Base-by-base conservation (phyloP, 1,284 basidiomycete species). In the Sanghuangporus weigelae region DNA sequence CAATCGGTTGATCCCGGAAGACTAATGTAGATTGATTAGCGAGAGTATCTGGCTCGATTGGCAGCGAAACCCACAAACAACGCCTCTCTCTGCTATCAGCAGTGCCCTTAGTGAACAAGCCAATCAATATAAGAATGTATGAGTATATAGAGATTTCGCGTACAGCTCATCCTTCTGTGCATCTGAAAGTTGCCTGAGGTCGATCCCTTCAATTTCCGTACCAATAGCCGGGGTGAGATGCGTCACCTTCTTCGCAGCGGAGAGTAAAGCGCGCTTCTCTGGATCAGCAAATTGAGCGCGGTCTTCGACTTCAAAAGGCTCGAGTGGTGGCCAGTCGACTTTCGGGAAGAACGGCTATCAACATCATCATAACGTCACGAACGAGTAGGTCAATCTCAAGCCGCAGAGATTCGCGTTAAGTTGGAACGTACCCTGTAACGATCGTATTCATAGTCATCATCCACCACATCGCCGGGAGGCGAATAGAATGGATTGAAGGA, bases 1-100 rank as follows among this genome's bases (percentile, higher is more conserved):
- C 79, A 65, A 90, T 77, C 66, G 87, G 84, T 77, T 90, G 89
- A 67, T 89, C 84, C 57, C 86, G 85, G 76, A 89, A 84, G 76
- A 89, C 89, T 89, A 67, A 74, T 49, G 26, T 31, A 26, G 65
- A 65, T 65, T 74, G 71, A 69, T 74, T 72, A 63, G 77, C 69
- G 67, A 64, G 23, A 48, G 19, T 23, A 14, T 35, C 59, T 63
- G 38, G 3, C 5, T 19, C 6, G 31, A 35, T 23, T 23, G 23
- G 5, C 21, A 2, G 4, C 5, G 31, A 38, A 48, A 78, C 84
- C 71, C 67, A 89, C 86, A 89, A 2, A 88, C 82, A 44, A 86
- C 87, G 1, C 85, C 85, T 55, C 87, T 79, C 71, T 91, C 88
- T 3, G 84, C 89, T 40, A 86, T 78, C 39, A 90, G 78, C 12